Evolutionary conservation across 176 grass and related monocot genomes (phyloP), one percentile per base, ranked within the genome.

Genomic region (Carex myosuroides): DNA sequence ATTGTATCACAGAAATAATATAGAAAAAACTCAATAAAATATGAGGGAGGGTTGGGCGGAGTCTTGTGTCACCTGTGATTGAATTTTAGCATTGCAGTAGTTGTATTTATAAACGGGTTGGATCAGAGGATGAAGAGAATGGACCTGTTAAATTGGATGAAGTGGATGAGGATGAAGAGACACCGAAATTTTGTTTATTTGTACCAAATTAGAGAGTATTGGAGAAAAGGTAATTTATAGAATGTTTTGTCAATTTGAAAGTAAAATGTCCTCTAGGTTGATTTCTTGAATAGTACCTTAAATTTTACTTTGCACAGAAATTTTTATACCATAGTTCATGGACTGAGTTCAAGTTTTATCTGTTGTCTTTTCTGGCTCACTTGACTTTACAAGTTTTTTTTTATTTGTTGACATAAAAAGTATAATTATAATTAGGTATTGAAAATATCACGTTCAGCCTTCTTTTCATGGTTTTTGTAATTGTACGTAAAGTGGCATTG

Each of bases 161-260:
- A 11, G 26, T 26, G 26, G 26, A 26, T 26, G 26, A 26, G 26
- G 26, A 26, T 26, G 26, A 26, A 26, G 26, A 26, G 26, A 26
- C 26, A 26, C 26, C 26, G 26, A 26, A 26, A 26, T 26, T 26
- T 26, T 26, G 26, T 26, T 26, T 26, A 26, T 26, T 26, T 24
- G 88, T 89, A 89, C 88, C 52, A 32, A 22, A 35, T 58, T 89
- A 17, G 79, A 86, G 30, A 54, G 83, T 68, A 17, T 48, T 64
- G 58, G 56, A 41, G 88, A 82, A 6, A 62, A 59, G 20, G 60
- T 76, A 4, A 64, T 84, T 50, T 53, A 74, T 46, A 46, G 5
- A 46, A 48, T 48, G 3, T 21, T 29, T 44, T 22, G 8, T 73
- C 41, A 73, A 73, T 42, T 50, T 13, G 41, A 7, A 48, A 21